Evolutionary conservation across 1,284 basidiomycete genomes (phyloP).

Genomic region (Fomitopsis schrenkii): DNA sequence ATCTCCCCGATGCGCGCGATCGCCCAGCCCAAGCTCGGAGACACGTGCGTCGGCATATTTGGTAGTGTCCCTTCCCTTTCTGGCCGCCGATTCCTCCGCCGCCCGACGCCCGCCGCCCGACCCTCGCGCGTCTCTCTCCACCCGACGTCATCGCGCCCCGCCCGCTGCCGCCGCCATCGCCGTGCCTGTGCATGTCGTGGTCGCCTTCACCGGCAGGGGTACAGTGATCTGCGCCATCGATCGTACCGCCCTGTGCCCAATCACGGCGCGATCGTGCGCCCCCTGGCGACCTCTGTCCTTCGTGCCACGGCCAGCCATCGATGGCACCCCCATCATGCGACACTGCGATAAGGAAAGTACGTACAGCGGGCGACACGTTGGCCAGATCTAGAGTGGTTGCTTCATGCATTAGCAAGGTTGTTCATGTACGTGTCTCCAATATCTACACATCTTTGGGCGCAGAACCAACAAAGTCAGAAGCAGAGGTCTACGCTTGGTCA

Average conservation of each 20-base stretch:
- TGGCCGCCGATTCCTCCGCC: neutral
- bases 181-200: neutral
- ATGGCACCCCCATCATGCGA: too few species aligned
- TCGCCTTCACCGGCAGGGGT: neutral
- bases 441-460: too few species aligned
- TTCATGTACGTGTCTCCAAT: too few species aligned
- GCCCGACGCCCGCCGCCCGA: too few species aligned
- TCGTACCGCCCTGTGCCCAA: neutral
- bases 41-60: conserved; percentile 4
- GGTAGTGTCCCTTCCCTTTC: conserved; percentile 2
- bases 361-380: too few species aligned
- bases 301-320: too few species aligned
- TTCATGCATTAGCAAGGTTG: too few species aligned
- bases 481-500: too few species aligned
- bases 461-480: too few species aligned
- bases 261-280: neutral
- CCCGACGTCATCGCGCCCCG: neutral
- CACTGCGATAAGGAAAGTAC: too few species aligned
- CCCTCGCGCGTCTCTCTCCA: too few species aligned
- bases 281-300: neutral
- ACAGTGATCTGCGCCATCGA: neutral
- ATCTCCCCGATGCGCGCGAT: neutral
- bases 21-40: neutral
- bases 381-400: too few species aligned
- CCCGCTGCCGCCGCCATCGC: neutral